Base-by-base conservation (phyloP, 129 eudicot genomes). In the Helianthus tuberosus region DNA sequence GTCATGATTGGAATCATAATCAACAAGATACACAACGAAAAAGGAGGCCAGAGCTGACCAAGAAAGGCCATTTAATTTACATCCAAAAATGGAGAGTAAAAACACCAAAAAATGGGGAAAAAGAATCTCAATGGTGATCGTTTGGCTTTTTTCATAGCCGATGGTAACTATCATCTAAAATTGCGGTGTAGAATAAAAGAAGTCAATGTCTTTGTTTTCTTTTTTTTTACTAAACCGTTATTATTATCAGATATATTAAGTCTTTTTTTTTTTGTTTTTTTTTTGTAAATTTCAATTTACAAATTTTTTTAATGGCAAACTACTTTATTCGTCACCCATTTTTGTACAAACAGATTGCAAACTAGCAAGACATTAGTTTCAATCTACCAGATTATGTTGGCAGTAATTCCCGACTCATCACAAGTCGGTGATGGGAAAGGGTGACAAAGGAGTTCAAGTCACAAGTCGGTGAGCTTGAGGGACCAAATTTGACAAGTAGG, bases 1-100 rank as follows among this genome's bases (percentile, higher is more conserved):
- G 82, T 63, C 3, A 50, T 25, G 6, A 63, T 58, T 62, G 77
- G 66, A 6, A 77, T 39, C 72, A 27, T 62, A 4, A 61, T 49
- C 57, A 69, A 36, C 48, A 70, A 20, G 16, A 68, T 11, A 52
- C 27, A 68, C 12, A 63, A 25, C n/a, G 54, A 23, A 36, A 51
- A 65, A 1, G 65, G 15, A 75, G 44, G 78, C 23, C 62, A 51
- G 4, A 9, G 29, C 25, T 14, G 69, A 77, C 75, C 75, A 58
- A 68, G 55, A 78, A 60, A 41, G 58, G 72, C 77, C 77, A 78
- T 78, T 7, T 47, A 46, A 47, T 46, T 77, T 60, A 54, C 41
- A 55, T 65, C 69, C 43, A 66, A 76, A 64, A 27, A 41, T 32
- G 36, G 57, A 50, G 50, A 27, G 35, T 47, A 48, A 44, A 25